These are phyloP conservation scores for Porpolomopsis calyptriformis DNA, from an alignment of 768 basidiomycete genomes.

Conservation along the genomic window DNA sequence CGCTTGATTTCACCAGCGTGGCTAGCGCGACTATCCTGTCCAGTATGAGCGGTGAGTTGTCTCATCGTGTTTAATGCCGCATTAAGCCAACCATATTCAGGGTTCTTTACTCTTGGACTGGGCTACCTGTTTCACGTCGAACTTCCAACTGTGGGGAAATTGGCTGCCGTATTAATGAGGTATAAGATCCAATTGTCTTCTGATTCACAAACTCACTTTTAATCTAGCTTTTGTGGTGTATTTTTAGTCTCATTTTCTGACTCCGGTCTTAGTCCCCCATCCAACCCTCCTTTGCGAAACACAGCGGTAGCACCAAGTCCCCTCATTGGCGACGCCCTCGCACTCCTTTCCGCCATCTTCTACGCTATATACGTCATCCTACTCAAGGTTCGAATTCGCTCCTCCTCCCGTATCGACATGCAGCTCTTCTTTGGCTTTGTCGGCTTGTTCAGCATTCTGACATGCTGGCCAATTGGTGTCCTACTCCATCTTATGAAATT, in stretches of 20 bases:
- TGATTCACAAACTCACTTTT: slow-evolving; percentile 1
- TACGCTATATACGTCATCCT: slow-evolving; percentile 85
- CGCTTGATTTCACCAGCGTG: slow-evolving; percentile 84
- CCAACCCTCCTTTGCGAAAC: slow-evolving; percentile 10
- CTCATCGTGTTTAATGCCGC: too few relatives aligned
- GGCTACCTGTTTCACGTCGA: slow-evolving; percentile 81
- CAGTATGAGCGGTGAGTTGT: slow-evolving; percentile 69
- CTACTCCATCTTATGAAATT: slow-evolving; percentile 62
- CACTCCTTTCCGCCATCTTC: slow-evolving; percentile 76
- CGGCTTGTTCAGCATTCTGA: slow-evolving; percentile 72
- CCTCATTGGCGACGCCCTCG: slow-evolving; percentile 70
- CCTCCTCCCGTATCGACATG: slow-evolving; percentile 83
- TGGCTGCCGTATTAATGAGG: slow-evolving; percentile 73
- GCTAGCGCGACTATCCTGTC: slow-evolving; percentile 86
- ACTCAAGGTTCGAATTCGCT: slow-evolving; percentile 76
- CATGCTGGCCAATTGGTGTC: slow-evolving; percentile 67
- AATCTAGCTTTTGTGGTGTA: slow-evolving; percentile 66
- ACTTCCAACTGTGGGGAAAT: slow-evolving; percentile 57
- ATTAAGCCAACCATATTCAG: too few relatives aligned
- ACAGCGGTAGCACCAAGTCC: slow-evolving; percentile 23
- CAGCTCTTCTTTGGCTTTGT: slow-evolving; percentile 93
- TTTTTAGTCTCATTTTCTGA: slow-evolving; percentile 85
- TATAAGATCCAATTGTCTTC: slow-evolving; percentile 17
- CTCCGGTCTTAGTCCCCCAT: slow-evolving; percentile 28
- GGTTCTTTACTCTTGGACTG: slow-evolving; percentile 85